Conservation (phyloP, 2,329 filamentous ascomycete genomes). For the Macrophomina phaseolina region DNA sequence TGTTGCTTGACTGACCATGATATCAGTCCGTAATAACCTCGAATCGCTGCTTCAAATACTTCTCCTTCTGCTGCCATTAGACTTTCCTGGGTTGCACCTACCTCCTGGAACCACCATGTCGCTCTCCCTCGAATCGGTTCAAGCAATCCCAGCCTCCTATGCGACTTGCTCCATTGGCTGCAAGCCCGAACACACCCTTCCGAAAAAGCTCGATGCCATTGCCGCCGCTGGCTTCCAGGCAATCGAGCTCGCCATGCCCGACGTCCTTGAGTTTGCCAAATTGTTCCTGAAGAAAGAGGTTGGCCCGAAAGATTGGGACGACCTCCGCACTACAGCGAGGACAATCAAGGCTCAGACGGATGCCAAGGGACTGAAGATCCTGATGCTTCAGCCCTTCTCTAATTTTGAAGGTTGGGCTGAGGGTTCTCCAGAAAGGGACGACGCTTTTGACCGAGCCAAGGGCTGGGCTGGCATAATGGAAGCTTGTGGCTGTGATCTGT, state of each 20-base stretch:
- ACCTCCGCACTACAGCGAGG: slow-evolving; percentile 60
- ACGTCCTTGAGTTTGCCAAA: slow-evolving; percentile 68
- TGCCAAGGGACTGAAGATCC: slow-evolving; percentile 62
- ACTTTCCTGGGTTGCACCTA: neutral
- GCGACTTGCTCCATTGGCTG: slow-evolving; percentile 63
- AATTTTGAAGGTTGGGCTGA: slow-evolving; percentile 78
- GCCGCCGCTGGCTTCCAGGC: slow-evolving; percentile 68
- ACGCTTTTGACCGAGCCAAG: slow-evolving; percentile 66
- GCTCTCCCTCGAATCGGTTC: slow-evolving; percentile 42
- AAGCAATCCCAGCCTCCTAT: slow-evolving; percentile 57
- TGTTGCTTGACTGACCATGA: neutral
- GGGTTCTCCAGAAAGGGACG: slow-evolving; percentile 62
- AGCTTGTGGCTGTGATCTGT: slow-evolving; percentile 69
- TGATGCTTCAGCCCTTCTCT: slow-evolving; percentile 77
- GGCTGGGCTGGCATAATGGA: slow-evolving; percentile 77
- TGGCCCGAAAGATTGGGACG: slow-evolving; percentile 63
- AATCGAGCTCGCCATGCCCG: slow-evolving; percentile 77
- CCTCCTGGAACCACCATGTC: slow-evolving; percentile 36
- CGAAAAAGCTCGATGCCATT: slow-evolving; percentile 67
- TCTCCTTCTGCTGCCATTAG: neutral
- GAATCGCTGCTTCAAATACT: too few species aligned
- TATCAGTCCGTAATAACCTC: neutral
- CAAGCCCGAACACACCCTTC: slow-evolving; percentile 58
- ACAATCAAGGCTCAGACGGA: slow-evolving; percentile 62
- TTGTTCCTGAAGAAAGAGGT: slow-evolving; percentile 58